These are phyloP conservation scores for Daldinia concentrica DNA, from an alignment of 495 filamentous ascomycete genomes.

Conservation along the genomic window DNA sequence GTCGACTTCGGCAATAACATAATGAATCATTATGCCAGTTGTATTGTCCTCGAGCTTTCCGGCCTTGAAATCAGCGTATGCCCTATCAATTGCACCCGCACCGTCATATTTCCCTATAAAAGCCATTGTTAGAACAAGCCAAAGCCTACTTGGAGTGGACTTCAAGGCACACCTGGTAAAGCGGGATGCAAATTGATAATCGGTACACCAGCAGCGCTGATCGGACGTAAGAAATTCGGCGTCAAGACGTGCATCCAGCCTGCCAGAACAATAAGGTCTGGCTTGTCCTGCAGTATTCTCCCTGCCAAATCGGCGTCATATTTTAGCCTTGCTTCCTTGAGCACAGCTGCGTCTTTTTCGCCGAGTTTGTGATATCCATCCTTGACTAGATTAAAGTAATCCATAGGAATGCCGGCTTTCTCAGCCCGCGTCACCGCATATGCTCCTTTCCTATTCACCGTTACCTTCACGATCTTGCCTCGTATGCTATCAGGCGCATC, in stretches of 20 bases:
- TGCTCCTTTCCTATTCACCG: slow-evolving; percentile 84
- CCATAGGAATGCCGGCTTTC: slow-evolving; percentile 75
- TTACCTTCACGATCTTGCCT: slow-evolving; percentile 74
- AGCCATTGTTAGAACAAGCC: slow-evolving; percentile 23
- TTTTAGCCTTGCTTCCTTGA: slow-evolving; percentile 67
- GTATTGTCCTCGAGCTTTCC: slow-evolving; percentile 71
- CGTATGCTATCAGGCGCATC: slow-evolving; percentile 60
- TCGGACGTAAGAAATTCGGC: slow-evolving; percentile 65
- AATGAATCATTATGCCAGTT: slow-evolving; percentile 95
- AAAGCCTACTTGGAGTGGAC: not conserved
- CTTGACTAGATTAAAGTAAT: slow-evolving; percentile 86
- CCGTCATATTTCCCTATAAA: slow-evolving; percentile 74
- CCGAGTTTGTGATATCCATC: slow-evolving; percentile 63
- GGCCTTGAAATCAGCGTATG: slow-evolving; percentile 75
- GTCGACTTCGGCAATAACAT: slow-evolving; percentile 87
- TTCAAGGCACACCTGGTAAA: slow-evolving; percentile 22
- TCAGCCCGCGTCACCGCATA: slow-evolving; percentile 79
- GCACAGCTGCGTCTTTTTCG: slow-evolving; percentile 61
- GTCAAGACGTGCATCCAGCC: slow-evolving; percentile 75
- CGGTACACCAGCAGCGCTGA: slow-evolving; percentile 66
- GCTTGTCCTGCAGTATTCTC: slow-evolving; percentile 71
- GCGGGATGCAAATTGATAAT: slow-evolving; percentile 88
- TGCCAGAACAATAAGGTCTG: slow-evolving; percentile 73
- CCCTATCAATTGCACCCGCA: slow-evolving; percentile 78
- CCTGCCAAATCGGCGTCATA: slow-evolving; percentile 86